Conservation (phyloP, 805 yeast genomes). For the Metschnikowia chrysomelidarum region DNA sequence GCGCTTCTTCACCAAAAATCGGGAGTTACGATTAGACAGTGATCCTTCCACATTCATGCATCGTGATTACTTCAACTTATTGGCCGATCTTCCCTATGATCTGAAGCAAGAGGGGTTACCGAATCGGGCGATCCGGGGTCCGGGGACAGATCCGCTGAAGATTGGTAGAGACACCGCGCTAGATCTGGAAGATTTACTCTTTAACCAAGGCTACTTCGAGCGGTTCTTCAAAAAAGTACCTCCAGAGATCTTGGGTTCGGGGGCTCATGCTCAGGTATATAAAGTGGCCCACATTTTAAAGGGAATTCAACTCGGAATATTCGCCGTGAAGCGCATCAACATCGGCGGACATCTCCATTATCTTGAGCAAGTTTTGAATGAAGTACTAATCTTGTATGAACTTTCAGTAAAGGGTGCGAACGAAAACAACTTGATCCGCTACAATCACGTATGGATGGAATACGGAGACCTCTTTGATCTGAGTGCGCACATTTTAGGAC, state of each 20-base stretch:
- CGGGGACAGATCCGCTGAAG: slow-evolving; percentile 1
- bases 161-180: no score
- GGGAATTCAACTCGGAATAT: slow-evolving; percentile 67
- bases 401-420: slow-evolving; percentile 44
- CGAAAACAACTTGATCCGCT: slow-evolving; percentile 64
- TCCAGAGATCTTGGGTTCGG: slow-evolving; percentile 62
- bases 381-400: slow-evolving; percentile 69
- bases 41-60: no score
- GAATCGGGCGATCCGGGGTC: slow-evolving; percentile 1
- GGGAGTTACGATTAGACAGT: no score
- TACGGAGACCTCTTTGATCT: slow-evolving; percentile 54
- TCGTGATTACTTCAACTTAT: slow-evolving; percentile 35
- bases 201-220: slow-evolving; percentile 79
- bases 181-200: slow-evolving; percentile 40
- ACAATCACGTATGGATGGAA: slow-evolving; percentile 92
- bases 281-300: slow-evolving; percentile 81
- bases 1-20: no score
- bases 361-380: slow-evolving; percentile 68
- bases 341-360: slow-evolving; percentile 75
- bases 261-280: slow-evolving; percentile 81
- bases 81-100: slow-evolving; percentile 26
- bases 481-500: slow-evolving; percentile 26
- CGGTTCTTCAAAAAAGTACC: slow-evolving; percentile 64
- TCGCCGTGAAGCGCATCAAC: slow-evolving; percentile 82
- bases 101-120: neutral